Evolutionary conservation across 2,329 filamentous ascomycete species (phyloP), one percentile per base, ranked within the genome.

Genomic region (Whalleya microplaca): DNA sequence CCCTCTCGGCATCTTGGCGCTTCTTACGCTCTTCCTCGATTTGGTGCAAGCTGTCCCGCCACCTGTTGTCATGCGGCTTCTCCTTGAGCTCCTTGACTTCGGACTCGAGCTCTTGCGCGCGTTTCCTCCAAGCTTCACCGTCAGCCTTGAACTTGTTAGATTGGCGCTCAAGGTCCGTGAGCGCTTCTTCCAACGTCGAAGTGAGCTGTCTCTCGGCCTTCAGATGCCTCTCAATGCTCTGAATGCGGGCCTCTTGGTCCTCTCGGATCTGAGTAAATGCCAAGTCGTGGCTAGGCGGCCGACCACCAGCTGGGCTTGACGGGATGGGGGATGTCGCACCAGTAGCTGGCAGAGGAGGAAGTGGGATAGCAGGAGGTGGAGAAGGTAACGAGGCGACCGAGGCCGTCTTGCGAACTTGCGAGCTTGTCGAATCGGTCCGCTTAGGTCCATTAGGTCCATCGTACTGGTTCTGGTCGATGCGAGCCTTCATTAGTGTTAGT

Each of bases 1-100:
- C 95, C 63, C 90, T 86, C 79, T 99, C 95, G 37, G 96, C 93
- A 61, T 94, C 91, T 63, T 92, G 84, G 58, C 95, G 84, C 78
- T 96, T 96, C 78, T 91, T 94, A 67, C 94, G 86, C 82, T 99
- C 95, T 76, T 99, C 94, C 73, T 99, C 96, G 20, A 98, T 91
- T 59, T 92, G 91, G 73, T 96, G 92, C 65, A 98, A 83, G 62
- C 85, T 88, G 43, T 72, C 70, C 21, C 70, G 66, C 84, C 84
- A 88, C 53, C 85, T 77, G 69, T 80, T 78, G 69, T 87, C 83
- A 55, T 78, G 74, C 1, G 81, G 76, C 66, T 80, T 79, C 2
- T 84, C 81, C 73, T 82, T 84, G 64, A 87, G 79, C 58, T 87
- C 84, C 73, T 86, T 87, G 61, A 87, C 84, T 80, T 92, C 89